Conservation (phyloP, 441 rosid species). For the Gossypium gossypioides region DNA sequence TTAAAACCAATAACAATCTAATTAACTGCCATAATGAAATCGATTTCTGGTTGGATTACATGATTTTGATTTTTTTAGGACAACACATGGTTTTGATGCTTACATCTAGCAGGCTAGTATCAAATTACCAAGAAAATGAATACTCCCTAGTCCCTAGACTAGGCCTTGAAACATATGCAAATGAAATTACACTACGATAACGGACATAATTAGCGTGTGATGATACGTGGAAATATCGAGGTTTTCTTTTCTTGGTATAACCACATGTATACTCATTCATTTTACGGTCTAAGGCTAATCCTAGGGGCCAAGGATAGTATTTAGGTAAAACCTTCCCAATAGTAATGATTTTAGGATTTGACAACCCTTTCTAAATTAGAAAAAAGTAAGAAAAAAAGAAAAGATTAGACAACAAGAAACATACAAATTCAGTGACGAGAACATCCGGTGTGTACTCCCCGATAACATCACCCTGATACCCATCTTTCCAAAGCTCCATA, state of each 20-base stretch:
- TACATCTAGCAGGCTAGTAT: not conserved
- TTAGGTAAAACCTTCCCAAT: too few species aligned
- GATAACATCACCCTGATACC: slow-evolving; percentile 71
- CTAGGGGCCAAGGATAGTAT: too few species aligned
- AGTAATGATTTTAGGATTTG: not conserved
- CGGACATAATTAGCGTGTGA: not conserved
- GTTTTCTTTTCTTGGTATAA: not conserved
- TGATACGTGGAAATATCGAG: not conserved
- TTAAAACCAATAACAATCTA: not conserved
- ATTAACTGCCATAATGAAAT: not conserved
- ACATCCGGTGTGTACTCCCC: slow-evolving; percentile 87
- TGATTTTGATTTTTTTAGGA: not conserved
- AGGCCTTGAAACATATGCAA: not conserved
- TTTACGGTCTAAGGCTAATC: too few species aligned
- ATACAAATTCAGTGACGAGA: slow-evolving; percentile 73
- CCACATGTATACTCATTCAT: too few species aligned
- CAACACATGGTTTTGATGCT: not conserved
- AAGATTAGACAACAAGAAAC: slow-evolving; percentile 23
- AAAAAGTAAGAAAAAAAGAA: not conserved
- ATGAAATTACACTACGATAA: not conserved
- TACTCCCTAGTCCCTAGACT: not conserved
- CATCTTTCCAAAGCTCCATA: slow-evolving; percentile 62
- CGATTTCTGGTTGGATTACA: not conserved
- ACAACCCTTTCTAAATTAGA: not conserved
- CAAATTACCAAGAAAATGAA: not conserved